Evolutionary conservation across 345 rosid genomes (phyloP).

Genomic region (Cardamine occulta): DNA sequence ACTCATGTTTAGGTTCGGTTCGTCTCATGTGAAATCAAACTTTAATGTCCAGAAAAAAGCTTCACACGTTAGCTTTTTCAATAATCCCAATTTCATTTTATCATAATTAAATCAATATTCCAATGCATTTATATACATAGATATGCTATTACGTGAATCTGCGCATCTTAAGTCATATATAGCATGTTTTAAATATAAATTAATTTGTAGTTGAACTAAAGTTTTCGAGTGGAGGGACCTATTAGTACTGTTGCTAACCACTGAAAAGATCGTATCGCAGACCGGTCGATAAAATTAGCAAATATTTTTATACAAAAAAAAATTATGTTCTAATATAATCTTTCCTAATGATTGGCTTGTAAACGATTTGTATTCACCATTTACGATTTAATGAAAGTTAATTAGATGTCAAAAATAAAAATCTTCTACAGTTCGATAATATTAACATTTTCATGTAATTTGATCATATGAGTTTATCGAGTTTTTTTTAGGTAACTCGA

Average conservation of each 20-base stretch:
- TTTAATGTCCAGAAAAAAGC: slow-evolving; percentile 34
- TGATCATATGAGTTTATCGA: not conserved
- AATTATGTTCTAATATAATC: not conserved
- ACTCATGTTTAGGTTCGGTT: slow-evolving; percentile 32
- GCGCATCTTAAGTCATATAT: not conserved
- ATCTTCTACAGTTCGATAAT: not conserved
- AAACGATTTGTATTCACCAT: no score
- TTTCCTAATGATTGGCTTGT: no score
- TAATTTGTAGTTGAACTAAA: not conserved
- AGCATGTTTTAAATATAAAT: not conserved
- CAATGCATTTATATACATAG: not conserved
- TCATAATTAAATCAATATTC: not conserved
- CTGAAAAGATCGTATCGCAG: not conserved
- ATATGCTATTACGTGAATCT: slow-evolving; percentile 2
- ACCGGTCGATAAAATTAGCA: not conserved
- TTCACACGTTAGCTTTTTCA: slow-evolving; percentile 14
- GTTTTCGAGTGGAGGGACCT: slow-evolving; percentile 9
- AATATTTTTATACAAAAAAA: not conserved
- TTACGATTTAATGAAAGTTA: no score
- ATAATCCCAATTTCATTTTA: slow-evolving; percentile 16
- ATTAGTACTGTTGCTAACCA: not conserved
- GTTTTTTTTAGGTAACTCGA: not conserved
- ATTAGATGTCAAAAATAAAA: no score
- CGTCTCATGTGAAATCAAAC: slow-evolving; percentile 41
- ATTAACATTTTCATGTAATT: not conserved